Conservation (phyloP, 2,329 filamentous ascomycete species). For the Alternaria consortialis region DNA sequence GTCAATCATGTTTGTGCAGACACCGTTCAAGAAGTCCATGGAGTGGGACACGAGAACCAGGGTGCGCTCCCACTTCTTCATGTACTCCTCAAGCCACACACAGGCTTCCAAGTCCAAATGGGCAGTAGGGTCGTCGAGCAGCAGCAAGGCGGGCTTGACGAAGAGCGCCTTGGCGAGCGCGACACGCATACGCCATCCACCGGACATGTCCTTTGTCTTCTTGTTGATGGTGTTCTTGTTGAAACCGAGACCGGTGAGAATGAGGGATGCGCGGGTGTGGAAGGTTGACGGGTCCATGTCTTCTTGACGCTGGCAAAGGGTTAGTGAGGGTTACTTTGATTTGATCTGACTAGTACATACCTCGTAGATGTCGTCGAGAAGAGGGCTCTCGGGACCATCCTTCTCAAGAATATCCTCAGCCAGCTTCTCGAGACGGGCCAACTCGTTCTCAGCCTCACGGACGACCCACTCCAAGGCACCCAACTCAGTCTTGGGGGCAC, state of each 20-base stretch:
- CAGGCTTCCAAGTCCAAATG: slow-evolving; percentile 99
- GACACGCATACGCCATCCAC: slow-evolving; percentile 99
- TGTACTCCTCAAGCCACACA: slow-evolving; percentile 99
- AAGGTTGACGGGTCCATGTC: slow-evolving; percentile 99
- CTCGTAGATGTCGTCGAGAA: slow-evolving; percentile 95
- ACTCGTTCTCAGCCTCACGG: slow-evolving; percentile 89
- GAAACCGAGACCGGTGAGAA: slow-evolving; percentile 98
- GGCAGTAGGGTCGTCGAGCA: slow-evolving; percentile 97
- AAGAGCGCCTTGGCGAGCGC: slow-evolving; percentile 97
- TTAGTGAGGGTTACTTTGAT: slow-evolving; percentile 7
- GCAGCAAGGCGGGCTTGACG: slow-evolving; percentile 93
- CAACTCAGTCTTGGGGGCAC: slow-evolving; percentile 85
- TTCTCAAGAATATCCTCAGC: slow-evolving; percentile 92
- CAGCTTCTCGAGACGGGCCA: slow-evolving; percentile 86
- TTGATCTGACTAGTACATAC: slow-evolving; percentile 61
- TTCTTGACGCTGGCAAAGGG: slow-evolving; percentile 80
- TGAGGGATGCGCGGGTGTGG: slow-evolving; percentile 91
- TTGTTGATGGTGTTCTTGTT: slow-evolving; percentile 98
- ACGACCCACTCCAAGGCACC: slow-evolving; percentile 98
- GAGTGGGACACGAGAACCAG: slow-evolving; percentile 96
- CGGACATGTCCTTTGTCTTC: slow-evolving; percentile 99
- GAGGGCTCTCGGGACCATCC: slow-evolving; percentile 87
- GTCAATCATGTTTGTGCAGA: slow-evolving; percentile 98
- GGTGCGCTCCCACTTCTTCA: slow-evolving; percentile 99
- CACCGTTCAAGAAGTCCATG: slow-evolving; percentile 98